Percentiles rank a stretch among this genome's conserved stretches.
phyloP scores from a whole-genome alignment of 2,329 filamentous ascomycete species.

The Ophiostoma ulmi region DNA sequence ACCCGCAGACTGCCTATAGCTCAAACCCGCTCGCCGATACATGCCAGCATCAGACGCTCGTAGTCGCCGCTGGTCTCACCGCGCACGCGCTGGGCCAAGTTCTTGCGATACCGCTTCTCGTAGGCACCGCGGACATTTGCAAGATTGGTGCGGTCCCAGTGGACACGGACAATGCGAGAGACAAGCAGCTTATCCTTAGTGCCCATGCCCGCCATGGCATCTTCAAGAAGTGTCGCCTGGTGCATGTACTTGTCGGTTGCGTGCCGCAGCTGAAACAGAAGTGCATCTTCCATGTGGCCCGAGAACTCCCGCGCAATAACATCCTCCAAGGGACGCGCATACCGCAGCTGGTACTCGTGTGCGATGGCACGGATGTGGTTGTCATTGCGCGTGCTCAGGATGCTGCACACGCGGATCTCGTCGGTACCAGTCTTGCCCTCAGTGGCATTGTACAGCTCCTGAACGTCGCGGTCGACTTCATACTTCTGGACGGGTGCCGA shows the following conservation, averaged over 20 bases:
- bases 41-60: slow-evolving; percentile 68
- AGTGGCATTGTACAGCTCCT: slow-evolving; percentile 70
- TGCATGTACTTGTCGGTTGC: slow-evolving; percentile 78
- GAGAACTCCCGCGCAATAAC: slow-evolving; percentile 79
- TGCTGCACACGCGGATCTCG: slow-evolving; percentile 69
- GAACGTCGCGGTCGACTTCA: slow-evolving; percentile 69
- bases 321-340: slow-evolving; percentile 63
- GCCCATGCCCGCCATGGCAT: slow-evolving; percentile 77
- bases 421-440: slow-evolving; percentile 69
- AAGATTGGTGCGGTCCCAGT: slow-evolving; percentile 76
- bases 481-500: slow-evolving; percentile 66
- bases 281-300: slow-evolving; percentile 84
- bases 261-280: slow-evolving; percentile 71
- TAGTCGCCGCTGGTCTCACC: slow-evolving; percentile 86
- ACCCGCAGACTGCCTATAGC: slow-evolving; percentile 29
- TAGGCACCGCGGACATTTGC: slow-evolving; percentile 75
- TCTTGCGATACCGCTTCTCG: slow-evolving; percentile 61
- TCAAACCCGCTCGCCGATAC: slow-evolving; percentile 44
- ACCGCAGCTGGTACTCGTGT: slow-evolving; percentile 66
- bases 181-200: slow-evolving; percentile 81
- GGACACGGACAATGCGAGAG: slow-evolving; percentile 68
- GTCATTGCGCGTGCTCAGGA: slow-evolving; percentile 70
- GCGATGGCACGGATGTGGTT: slow-evolving; percentile 78
- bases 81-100: slow-evolving; percentile 64
- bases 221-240: slow-evolving; percentile 77